Evolutionary conservation across 2,329 filamentous ascomycete species (phyloP), one percentile per base, ranked within the genome.

Genomic region (Davidsoniella virescens): DNA sequence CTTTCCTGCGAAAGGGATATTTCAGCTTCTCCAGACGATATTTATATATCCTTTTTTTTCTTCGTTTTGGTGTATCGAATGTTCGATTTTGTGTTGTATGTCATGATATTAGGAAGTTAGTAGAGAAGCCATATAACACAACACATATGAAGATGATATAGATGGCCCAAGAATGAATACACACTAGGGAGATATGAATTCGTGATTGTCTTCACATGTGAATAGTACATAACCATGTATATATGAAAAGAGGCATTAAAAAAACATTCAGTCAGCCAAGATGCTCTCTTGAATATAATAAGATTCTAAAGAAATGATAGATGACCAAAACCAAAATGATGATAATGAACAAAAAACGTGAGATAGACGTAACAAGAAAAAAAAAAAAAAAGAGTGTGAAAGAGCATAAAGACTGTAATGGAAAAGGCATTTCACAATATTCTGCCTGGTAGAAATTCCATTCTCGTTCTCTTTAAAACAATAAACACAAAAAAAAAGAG

Each of bases 371-470:
- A 26, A 33, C 12, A 8, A 8, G 36, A 23, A 7, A n/a, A 18
- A 49, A 23, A 37, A n/a, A 43, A 37, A n/a, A 49, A 43, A 10
- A 23, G 6, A 49, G 12, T 43, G 16, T 29, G 26, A 29, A 29
- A 9, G 3, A 29, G 26, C 26, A 29, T 20, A 41, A n/a, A 23
- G 39, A 20, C 20, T 14, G 38, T 23, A 26, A 33, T 43, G 47
- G 47, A 33, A 16, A 36, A 39, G 18, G 46, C 73, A 76, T 76
- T 76, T 76, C 73, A 76, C 73, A 76, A 76, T 76, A 76, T 76
- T 76, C 73, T 76, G 73, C 70, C 67, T 59, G 26, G 26, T 29
- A 56, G 58, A 54, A 54, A 58, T 52, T 51, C 55, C 47, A 55
- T 53, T 56, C 61, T 56, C 57, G 56, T 57, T 56, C 57, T 55